Conservation (phyloP, 176 grass and related monocot species). For the Oryza nivara region DNA sequence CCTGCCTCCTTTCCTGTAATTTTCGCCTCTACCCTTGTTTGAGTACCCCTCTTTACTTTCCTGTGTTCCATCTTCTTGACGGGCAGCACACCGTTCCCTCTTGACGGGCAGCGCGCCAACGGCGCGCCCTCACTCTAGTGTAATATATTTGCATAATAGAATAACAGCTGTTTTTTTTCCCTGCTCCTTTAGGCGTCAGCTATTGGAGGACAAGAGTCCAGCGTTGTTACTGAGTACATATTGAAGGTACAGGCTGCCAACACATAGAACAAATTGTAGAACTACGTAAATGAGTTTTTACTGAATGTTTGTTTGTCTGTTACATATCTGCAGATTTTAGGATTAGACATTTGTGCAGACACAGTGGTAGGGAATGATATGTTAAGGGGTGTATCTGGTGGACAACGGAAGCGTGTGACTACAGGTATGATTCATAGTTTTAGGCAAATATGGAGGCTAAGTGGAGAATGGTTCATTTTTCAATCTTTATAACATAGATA, state of each 20-base stretch:
- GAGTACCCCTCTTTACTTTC: too few species aligned
- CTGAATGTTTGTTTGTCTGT: neutral
- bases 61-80: too few species aligned
- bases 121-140: too few species aligned
- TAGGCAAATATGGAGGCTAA: slow-evolving; percentile 22
- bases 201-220: slow-evolving; percentile 76
- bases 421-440: slow-evolving; percentile 59
- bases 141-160: neutral
- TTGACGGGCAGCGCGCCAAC: too few species aligned
- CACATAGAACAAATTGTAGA: slow-evolving; percentile 17
- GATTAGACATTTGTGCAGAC: slow-evolving; percentile 85
- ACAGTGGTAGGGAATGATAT: slow-evolving; percentile 90
- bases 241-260: slow-evolving; percentile 68
- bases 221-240: slow-evolving; percentile 84
- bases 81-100: too few species aligned
- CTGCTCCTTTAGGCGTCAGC: slow-evolving; percentile 65
- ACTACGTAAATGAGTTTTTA: slow-evolving; percentile 5
- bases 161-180: slow-evolving; percentile 22
- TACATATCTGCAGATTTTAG: slow-evolving; percentile 67
- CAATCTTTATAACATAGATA: neutral
- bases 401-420: slow-evolving; percentile 90
- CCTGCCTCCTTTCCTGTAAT: too few species aligned
- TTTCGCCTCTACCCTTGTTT: too few species aligned
- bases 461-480: neutral
- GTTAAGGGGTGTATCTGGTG: slow-evolving; percentile 91